These are phyloP conservation scores for Stagonosporopsis rhizophila DNA, from an alignment of 2,329 filamentous ascomycete species.

Conservation along the genomic window DNA sequence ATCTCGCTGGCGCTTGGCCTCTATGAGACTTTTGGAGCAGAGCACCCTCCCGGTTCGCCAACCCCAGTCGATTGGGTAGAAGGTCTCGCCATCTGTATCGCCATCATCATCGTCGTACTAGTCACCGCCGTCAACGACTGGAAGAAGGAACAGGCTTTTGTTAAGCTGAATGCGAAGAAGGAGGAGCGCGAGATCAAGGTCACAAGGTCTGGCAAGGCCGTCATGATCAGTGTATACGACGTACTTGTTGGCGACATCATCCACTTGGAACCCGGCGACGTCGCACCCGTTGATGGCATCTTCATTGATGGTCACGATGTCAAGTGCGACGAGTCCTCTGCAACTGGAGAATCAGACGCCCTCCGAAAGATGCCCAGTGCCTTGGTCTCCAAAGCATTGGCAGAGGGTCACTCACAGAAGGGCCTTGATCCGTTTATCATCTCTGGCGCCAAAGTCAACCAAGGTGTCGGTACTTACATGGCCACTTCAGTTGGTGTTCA, in stretches of 20 bases:
- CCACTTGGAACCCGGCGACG: conserved; percentile 72
- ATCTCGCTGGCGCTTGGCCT: conserved; percentile 73
- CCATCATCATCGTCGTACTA: conserved; percentile 48
- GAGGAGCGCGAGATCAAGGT: conserved; percentile 47
- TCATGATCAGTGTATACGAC: conserved; percentile 64
- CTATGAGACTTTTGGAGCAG: conserved; percentile 67
- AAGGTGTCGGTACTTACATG: conserved; percentile 60
- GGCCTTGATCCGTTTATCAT: conserved; percentile 71
- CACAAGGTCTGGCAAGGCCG: conserved; percentile 69
- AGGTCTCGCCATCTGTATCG: conserved; percentile 48
- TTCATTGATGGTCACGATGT: conserved; percentile 70
- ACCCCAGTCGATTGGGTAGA: conserved; percentile 52
- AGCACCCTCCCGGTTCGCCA: conserved; percentile 52
- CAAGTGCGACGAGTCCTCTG: conserved; percentile 75
- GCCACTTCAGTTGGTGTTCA: conserved; percentile 63
- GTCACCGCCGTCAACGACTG: conserved; percentile 49
- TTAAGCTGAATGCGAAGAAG: conserved; percentile 46
- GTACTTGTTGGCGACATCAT: conserved; percentile 74
- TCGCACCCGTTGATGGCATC: conserved; percentile 73
- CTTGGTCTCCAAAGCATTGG: conserved; percentile 64
- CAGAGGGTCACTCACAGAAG: conserved; percentile 55
- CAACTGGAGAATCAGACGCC: conserved; percentile 75
- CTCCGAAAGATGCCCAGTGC: conserved; percentile 70
- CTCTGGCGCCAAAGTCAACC: conserved; percentile 63
- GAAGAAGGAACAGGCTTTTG: conserved; percentile 48